A percentile compares a stretch with the other conserved stretches of the same genome.
Evolutionary conservation across 1,284 basidiomycete genomes (phyloP).

Genomic region (Afroboletus lepidellus): DNA sequence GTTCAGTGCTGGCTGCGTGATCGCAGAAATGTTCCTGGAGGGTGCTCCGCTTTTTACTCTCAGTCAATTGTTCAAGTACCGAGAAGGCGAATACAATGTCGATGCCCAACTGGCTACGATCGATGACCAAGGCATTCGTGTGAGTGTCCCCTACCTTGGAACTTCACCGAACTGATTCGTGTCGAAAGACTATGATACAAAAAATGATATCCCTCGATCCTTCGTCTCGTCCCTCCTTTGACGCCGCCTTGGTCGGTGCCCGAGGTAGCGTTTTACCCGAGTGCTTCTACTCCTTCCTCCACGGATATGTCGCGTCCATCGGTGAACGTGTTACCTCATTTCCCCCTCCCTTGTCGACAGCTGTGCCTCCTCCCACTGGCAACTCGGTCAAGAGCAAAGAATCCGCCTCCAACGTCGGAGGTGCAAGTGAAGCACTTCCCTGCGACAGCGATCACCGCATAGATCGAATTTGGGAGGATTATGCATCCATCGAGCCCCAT

Average conservation of each 20-base stretch:
- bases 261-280: slow-evolving; percentile 85
- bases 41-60: slow-evolving; percentile 93
- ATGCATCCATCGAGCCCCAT: slow-evolving; percentile 73
- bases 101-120: slow-evolving; percentile 75
- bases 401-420: slow-evolving; percentile 24
- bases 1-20: slow-evolving; percentile 93
- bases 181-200: slow-evolving; percentile 74
- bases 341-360: slow-evolving; percentile 39
- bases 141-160: slow-evolving; percentile 36
- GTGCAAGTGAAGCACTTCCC: slow-evolving; percentile 49
- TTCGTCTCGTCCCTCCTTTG: slow-evolving; percentile 76
- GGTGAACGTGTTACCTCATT: slow-evolving; percentile 59
- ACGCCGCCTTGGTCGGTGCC: slow-evolving; percentile 76
- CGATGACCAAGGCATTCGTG: slow-evolving; percentile 79
- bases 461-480: slow-evolving; percentile 79
- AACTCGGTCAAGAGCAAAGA: slow-evolving; percentile 29
- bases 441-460: slow-evolving; percentile 78
- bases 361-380: slow-evolving; percentile 22
- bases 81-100: slow-evolving; percentile 80
- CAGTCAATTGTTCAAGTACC: slow-evolving; percentile 94
- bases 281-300: slow-evolving; percentile 91
- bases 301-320: slow-evolving; percentile 83
- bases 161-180: slow-evolving; percentile 12
- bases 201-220: slow-evolving; percentile 90
- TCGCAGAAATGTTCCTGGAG: slow-evolving; percentile 95